Base-by-base conservation (phyloP, 1,284 basidiomycete genomes). In the Microbotryum lychnidis-dioicae region DNA sequence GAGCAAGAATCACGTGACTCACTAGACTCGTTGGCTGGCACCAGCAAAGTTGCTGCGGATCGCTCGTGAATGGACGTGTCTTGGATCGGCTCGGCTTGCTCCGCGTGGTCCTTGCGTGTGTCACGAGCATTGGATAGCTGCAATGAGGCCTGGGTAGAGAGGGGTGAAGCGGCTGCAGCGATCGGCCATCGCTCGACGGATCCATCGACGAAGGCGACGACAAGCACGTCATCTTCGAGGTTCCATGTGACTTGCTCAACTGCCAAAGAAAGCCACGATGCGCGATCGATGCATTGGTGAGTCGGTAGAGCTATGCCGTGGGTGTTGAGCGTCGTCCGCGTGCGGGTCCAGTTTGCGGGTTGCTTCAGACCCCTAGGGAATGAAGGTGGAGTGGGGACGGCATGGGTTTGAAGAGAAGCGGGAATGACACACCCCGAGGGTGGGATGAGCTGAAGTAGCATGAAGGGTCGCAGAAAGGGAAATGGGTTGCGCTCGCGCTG, bases 181-280 rank as follows among this genome's bases (percentile, higher is more conserved):
- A 66, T 45, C n/a, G 57, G 56, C 66, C 66, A 66, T 4, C 54
- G 48, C 46, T 66, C 62, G 12, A 60, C 45, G 18, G 46, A 61
- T 1, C 64, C 64, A 48, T 68, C 67, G 21, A 50, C n/a, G 16
- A 68, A 50, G 3, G 14, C 33, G 21, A 68, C 62, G 18, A 48
- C 33, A 46, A 62, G 29, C 37, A 51, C 37, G 25, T 62, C 62
- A 3, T 25, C 44, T 25, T 63, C 66, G 51, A 68, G 53, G 21
- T 68, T 54, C 61, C 61, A 68, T 27, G 29, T 47, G 42, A 68
- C 57, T 9, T 51, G 45, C 4, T 25, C 10, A 23, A 66, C 58
- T 7, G 50, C 60, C 21, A 56, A 31, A 5, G 55, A 44, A 57
- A 58, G 64, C 67, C 62, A 66, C 10, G 51, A 10, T 2, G 60